A percentile compares a stretch with the other conserved stretches of the same genome.
phyloP scores from a whole-genome alignment of 1,284 basidiomycete species.

The Phlebopus sp. region DNA sequence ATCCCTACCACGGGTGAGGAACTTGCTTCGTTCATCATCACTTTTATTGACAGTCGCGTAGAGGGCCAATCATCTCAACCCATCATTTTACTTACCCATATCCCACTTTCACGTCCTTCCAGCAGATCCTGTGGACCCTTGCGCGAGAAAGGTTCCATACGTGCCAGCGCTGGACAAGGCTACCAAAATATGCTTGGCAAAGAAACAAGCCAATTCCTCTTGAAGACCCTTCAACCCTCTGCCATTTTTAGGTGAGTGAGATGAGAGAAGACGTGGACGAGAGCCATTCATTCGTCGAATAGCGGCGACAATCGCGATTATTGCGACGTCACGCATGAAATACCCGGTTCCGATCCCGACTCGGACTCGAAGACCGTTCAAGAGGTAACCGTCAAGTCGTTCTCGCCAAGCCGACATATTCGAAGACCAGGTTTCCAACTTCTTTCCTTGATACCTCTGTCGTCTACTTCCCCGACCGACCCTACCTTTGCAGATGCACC shows the following conservation, averaged over 20 bases:
- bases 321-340: conserved; percentile 68
- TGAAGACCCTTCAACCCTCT: conserved; percentile 61
- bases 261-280: background rate
- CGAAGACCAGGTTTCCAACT: conserved; percentile 81
- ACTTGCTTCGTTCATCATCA: too few species aligned
- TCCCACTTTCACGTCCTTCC: conserved; percentile 77
- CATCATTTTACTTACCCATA: conserved; percentile 76
- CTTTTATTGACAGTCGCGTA: conserved; percentile 36
- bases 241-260: conserved; percentile 66
- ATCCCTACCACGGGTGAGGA: too few species aligned
- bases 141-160: conserved; percentile 70
- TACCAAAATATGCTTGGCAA: conserved; percentile 83
- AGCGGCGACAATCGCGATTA: conserved; percentile 91
- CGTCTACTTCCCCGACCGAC: conserved; percentile 7
- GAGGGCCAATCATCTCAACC: conserved; percentile 21
- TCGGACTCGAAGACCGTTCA: conserved; percentile 34
- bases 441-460: conserved; percentile 63
- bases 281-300: conserved; percentile 5
- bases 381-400: conserved; percentile 79
- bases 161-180: conserved; percentile 74
- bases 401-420: conserved; percentile 78
- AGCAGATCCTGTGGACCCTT: conserved; percentile 71
- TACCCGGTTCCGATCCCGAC: conserved; percentile 24
- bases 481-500: conserved; percentile 42
- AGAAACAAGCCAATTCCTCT: conserved; percentile 68